phyloP scores from a whole-genome alignment of 129 eudicot genomes.

The Ambrosia trifida region DNA sequence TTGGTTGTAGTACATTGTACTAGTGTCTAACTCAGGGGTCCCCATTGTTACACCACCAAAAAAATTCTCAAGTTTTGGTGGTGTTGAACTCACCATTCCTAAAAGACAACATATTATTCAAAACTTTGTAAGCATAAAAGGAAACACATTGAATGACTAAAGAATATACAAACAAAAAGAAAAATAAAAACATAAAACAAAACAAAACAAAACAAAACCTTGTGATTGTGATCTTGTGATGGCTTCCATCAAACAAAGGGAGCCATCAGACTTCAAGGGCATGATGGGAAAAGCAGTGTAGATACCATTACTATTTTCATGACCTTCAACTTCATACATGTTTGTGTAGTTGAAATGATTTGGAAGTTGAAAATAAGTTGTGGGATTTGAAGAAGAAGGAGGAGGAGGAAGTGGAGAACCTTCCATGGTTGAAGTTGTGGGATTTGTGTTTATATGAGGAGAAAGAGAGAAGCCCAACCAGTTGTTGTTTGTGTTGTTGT shows the following conservation, averaged over 20 bases:
- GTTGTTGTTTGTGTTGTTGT: conserved; percentile 40
- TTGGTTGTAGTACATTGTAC: conserved; percentile 55
- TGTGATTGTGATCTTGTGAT: conserved; percentile 67
- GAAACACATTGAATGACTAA: conserved; percentile 10
- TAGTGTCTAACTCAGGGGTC: conserved; percentile 54
- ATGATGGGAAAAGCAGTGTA: conserved; percentile 56
- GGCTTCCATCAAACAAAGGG: conserved; percentile 79
- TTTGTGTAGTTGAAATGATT: conserved; percentile 56
- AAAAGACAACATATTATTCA: conserved; percentile 28
- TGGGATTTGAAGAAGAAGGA: conserved; percentile 40
- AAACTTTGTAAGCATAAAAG: conserved; percentile 20
- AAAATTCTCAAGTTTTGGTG: conserved; percentile 94
- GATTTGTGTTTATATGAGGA: conserved; percentile 55
- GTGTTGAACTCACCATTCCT: conserved; percentile 54
- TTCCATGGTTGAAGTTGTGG: conserved; percentile 42
- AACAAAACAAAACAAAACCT: conserved; percentile 37
- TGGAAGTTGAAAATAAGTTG: conserved; percentile 41
- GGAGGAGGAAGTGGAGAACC: conserved; percentile 27
- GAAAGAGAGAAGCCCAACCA: conserved; percentile 93
- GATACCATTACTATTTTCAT: conserved; percentile 43
- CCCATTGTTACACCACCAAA: conserved; percentile 81
- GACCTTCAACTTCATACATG: conserved; percentile 42
- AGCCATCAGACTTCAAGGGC: conserved; percentile 82
- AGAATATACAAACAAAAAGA: background rate
- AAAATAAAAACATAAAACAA: background rate